phyloP scores from a whole-genome alignment of 352 stramenopile genomes.

The Phytophthora sp. region DNA sequence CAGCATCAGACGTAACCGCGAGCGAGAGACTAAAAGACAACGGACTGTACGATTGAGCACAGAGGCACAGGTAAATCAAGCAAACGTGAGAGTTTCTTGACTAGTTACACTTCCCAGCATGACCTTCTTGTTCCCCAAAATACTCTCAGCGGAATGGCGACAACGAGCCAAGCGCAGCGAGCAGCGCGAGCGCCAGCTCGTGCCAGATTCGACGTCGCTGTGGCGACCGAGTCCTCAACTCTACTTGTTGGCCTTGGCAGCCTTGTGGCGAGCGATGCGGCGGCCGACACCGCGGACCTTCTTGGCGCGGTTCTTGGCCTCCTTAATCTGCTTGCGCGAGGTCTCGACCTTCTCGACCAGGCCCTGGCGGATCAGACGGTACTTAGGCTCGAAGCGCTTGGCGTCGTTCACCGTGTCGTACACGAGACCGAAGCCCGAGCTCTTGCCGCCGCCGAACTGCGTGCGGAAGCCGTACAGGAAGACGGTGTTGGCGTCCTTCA shows the following conservation, averaged over 20 bases:
- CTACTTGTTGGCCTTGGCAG: constrained; percentile 97
- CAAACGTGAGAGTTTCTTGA: constrained; percentile 58
- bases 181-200: constrained; percentile 21
- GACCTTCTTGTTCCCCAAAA: constrained; percentile 56
- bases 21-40: background rate
- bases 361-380: constrained; percentile 94
- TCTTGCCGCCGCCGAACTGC: constrained; percentile 98
- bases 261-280: constrained; percentile 99
- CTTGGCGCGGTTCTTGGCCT: constrained; percentile 99
- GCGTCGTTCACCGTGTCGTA: constrained; percentile 98
- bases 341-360: constrained; percentile 95
- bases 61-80: constrained; percentile 34
- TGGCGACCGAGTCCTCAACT: constrained; percentile 40
- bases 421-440: constrained; percentile 98
- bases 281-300: constrained; percentile 98
- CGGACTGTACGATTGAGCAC: background rate
- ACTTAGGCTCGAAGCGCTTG: constrained; percentile 99
- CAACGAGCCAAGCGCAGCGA: constrained; percentile 32
- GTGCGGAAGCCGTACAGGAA: constrained; percentile 98
- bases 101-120: constrained; percentile 62
- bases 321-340: constrained; percentile 99
- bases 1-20: background rate
- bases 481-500: constrained; percentile 95
- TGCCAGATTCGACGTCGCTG: constrained; percentile 31
- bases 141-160: constrained; percentile 47